phyloP scores from a whole-genome alignment of 2,329 filamentous ascomycete species.

The Claviceps sp. region DNA sequence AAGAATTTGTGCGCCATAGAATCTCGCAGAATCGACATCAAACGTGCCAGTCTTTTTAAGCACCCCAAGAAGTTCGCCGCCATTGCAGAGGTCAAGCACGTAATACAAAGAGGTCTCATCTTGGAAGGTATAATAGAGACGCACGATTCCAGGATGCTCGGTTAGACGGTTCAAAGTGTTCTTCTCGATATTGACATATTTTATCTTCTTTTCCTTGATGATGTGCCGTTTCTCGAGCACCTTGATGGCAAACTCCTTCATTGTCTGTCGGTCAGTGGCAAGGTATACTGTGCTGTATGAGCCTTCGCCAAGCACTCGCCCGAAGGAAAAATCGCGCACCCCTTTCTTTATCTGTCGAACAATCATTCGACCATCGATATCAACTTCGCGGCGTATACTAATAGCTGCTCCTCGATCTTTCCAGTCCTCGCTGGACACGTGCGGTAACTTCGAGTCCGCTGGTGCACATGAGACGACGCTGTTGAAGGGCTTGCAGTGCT shows the following conservation, averaged over 20 bases:
- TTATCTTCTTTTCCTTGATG: conserved; percentile 99
- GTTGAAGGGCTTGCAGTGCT: conserved; percentile 4
- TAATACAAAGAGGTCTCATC: conserved; percentile 95
- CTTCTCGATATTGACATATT: conserved; percentile 99
- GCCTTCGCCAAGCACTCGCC: conserved; percentile 79
- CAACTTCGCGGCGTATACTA: conserved; percentile 66
- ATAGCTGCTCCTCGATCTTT: conserved; percentile 89
- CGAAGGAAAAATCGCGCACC: conserved; percentile 92
- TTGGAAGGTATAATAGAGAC: conserved; percentile 97
- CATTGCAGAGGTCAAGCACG: conserved; percentile 83
- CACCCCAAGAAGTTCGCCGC: conserved; percentile 82
- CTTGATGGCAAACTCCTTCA: conserved; percentile 96
- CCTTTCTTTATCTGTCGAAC: conserved; percentile 87
- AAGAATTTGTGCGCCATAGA: conserved; percentile 91
- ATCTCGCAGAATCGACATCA: conserved; percentile 84
- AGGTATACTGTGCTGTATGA: conserved; percentile 95
- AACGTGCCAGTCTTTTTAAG: conserved; percentile 92
- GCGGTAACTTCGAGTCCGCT: neutral
- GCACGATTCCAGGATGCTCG: conserved; percentile 90
- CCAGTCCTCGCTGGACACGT: conserved; percentile 68
- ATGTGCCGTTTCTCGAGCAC: conserved; percentile 97
- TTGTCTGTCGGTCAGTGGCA: conserved; percentile 81
- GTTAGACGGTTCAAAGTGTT: conserved; percentile 93
- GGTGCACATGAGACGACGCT: conserved; percentile 24
- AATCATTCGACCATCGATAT: conserved; percentile 70